A percentile compares a stretch with the other conserved stretches of the same genome.
Evolutionary conservation across 1,284 basidiomycete species (phyloP).

Genomic region (Naganishia liquefaciens): DNA sequence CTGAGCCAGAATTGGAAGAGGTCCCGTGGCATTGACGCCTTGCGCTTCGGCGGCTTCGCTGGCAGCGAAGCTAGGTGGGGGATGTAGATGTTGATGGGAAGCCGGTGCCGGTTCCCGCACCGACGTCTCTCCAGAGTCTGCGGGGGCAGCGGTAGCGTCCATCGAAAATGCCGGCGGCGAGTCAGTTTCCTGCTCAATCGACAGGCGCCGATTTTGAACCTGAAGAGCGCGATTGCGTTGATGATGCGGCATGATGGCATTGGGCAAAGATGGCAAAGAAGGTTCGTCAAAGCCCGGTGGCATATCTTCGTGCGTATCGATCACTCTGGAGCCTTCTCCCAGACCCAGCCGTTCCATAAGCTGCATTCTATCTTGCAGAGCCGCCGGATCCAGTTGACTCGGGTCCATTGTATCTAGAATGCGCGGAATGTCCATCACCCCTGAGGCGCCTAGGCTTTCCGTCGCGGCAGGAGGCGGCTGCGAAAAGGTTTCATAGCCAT

Average conservation of each 20-base stretch:
- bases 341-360: slow-evolving; percentile 52
- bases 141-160: not conserved
- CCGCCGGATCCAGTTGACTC: slow-evolving; percentile 41
- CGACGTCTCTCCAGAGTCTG: not conserved
- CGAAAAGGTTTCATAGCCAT: slow-evolving; percentile 55
- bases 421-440: slow-evolving; percentile 52
- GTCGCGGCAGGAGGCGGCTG: slow-evolving; percentile 49
- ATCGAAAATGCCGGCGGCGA: slow-evolving; percentile 20
- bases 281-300: slow-evolving; percentile 55
- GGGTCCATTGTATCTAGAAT: slow-evolving; percentile 42
- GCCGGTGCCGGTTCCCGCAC: slow-evolving; percentile 1
- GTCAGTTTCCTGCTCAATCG: slow-evolving; percentile 1
- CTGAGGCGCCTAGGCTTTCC: slow-evolving; percentile 46
- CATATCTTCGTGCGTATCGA: slow-evolving; percentile 53
- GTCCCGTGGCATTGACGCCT: slow-evolving; percentile 30
- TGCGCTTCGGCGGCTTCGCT: slow-evolving; percentile 49
- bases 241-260: slow-evolving; percentile 34
- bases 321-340: slow-evolving; percentile 51
- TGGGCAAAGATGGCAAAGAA: slow-evolving; percentile 51
- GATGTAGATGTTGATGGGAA: slow-evolving; percentile 26
- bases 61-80: slow-evolving; percentile 49
- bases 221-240: slow-evolving; percentile 17
- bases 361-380: slow-evolving; percentile 38
- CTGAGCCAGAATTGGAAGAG: slow-evolving; percentile 21
- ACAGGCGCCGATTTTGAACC: slow-evolving; percentile 4